Base-by-base conservation (phyloP, 1,284 basidiomycete genomes). In the Lentinus polychrous region DNA sequence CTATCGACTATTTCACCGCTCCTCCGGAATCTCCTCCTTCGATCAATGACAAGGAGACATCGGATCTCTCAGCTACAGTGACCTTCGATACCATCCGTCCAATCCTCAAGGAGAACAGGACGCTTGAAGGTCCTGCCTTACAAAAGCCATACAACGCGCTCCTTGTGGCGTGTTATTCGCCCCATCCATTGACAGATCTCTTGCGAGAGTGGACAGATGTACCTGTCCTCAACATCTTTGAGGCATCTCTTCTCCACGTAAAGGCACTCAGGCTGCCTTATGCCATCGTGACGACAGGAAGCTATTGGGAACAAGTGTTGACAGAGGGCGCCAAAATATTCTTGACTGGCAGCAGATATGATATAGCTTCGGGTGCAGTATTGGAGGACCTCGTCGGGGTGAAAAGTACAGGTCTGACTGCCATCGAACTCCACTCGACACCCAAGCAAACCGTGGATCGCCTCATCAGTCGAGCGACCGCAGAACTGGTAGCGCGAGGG, bases 81-180 rank as follows among this genome's bases (percentile, higher is more conserved):
- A 71, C 69, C 17, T 56, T 72, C 24, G 55, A 60, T 17, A 49
- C 54, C 27, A 47, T 69, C 18, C 49, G 58, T 15, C 48, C 52
- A 0, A 46, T 52, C 20, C 39, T 55, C 18, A 15, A 14, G 8
- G 24, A 41, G 14, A 14, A 14, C 3, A 3, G 18, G 7, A 11
- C 23, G 5, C 34, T 42, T 22, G 3, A 24, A 27, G 27, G 27
- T 46, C 48, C 23, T 27, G 42, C 11, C 44, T 43, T 24, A 35
- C 42, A 42, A 14, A 35, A 20, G 11, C 32, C 43, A 24, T 64
- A 66, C 35, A 64, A 65, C 45, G 69, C 62, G 5, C 70, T 72
- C 54, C 63, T 77, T 24, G 68, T 78, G 7, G 72, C 73, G 3
- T 78, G 75, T 61, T 78, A 74, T 61, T 74, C 71, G 7, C 68